Base-by-base conservation (phyloP, 331 rosid genomes). In the Cydonia oblonga region DNA sequence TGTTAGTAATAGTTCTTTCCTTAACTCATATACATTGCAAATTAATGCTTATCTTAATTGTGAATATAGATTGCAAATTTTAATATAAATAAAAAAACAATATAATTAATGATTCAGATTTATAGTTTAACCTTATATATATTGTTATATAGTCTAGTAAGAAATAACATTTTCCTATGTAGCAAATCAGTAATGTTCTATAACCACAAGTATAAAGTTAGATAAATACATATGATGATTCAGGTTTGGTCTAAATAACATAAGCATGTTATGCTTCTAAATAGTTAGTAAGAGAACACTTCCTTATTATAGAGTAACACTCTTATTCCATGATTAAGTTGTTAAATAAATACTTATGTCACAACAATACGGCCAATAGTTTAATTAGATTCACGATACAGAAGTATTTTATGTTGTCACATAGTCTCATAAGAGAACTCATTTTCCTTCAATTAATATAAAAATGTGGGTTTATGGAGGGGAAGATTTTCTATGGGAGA, bases 401-500 rank as follows among this genome's bases (percentile, higher is more conserved):
- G 0, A 15, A 46, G 8, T n/a, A 46, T 46, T 4, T 46, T 46
- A 46, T 46, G 2, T 14, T 46, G 52, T 44, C 2, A 1, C 52
- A 44, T 16, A 46, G 3, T 15, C 3, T 46, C 3, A 1, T 46
- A 46, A 15, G n/a, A 15, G n/a, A 46, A 46, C 7, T 15, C 52
- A 46, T 35, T 44, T 15, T 15, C 51, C 51, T 44, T 44, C 7
- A 5, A 14, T 14, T 44, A 44, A 44, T 44, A 5, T 44, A 14
- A 44, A 44, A 44, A 44, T 14, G 16, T 11, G 18, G 53, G 64
- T 23, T 53, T 69, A 70, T 60, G 72, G 61, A 62, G 61, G 52
- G 49, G 61, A 67, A 61, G 33, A 20, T 33, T 24, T 24, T 49
- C 33, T 13, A 58, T 64, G 28, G 81, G 63, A 67, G 81, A 60